phyloP scores from a whole-genome alignment of 1,284 basidiomycete genomes.

The Sporisorium reilianum region DNA sequence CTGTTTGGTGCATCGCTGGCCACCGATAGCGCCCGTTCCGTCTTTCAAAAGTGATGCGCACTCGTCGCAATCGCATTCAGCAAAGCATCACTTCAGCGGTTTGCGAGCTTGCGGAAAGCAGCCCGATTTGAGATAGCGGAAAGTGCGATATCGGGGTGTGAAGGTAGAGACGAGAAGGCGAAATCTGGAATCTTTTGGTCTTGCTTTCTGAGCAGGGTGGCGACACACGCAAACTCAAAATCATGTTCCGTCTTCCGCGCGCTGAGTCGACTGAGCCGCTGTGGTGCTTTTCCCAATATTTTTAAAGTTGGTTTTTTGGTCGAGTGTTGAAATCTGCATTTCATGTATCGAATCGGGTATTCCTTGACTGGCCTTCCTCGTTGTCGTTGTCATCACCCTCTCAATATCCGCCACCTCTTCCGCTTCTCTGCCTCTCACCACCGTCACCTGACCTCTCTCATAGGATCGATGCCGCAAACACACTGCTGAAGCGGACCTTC shows the following conservation, averaged over 20 bases:
- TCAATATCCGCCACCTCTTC: constrained; percentile 15
- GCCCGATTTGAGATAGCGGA: not conserved
- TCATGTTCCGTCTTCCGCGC: constrained; percentile 22
- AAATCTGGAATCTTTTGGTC: constrained; percentile 3
- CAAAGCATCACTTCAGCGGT: not conserved
- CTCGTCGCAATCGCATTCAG: not conserved
- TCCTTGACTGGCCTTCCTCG: not conserved
- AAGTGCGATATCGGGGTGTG: not conserved
- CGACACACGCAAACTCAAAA: not conserved
- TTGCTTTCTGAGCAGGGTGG: constrained; percentile 4
- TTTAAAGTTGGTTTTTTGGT: too few species aligned
- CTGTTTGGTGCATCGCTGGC: constrained; percentile 39
- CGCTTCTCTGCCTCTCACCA: not conserved
- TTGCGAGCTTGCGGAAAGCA: not conserved
- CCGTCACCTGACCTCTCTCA: not conserved
- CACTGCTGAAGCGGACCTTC: constrained; percentile 3
- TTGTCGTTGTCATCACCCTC: constrained; percentile 5
- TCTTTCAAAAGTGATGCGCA: constrained; percentile 32
- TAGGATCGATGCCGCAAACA: constrained; percentile 1
- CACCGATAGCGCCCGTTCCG: constrained; percentile 39
- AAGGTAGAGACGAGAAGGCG: not conserved
- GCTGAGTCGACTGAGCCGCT: constrained; percentile 4
- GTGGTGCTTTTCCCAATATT: not conserved
- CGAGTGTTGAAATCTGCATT: constrained; percentile 3
- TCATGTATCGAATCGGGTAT: constrained; percentile 21